Evolutionary conservation across 1,284 basidiomycete genomes (phyloP).

Genomic region (Sporisorium exsertum): DNA sequence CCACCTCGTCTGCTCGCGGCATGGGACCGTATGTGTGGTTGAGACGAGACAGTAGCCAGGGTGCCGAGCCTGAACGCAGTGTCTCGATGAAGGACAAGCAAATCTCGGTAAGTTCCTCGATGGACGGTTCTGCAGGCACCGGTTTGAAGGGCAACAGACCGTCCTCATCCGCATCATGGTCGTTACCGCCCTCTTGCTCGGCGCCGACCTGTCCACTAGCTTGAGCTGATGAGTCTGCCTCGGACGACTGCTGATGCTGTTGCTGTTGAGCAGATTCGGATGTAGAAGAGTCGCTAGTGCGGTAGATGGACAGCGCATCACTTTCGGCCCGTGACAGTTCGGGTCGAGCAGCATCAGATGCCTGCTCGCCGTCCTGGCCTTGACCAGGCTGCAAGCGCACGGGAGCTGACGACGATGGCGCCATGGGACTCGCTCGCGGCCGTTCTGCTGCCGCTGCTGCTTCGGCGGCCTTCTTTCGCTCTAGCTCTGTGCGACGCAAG

Average conservation of each 20-base stretch:
- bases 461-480: slow-evolving; percentile 36
- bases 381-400: not conserved
- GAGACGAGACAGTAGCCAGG: slow-evolving; percentile 88
- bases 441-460: slow-evolving; percentile 11
- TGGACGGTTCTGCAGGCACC: slow-evolving; percentile 71
- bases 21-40: slow-evolving; percentile 72
- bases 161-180: slow-evolving; percentile 8
- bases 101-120: slow-evolving; percentile 78
- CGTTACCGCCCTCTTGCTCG: not conserved
- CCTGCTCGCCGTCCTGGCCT: not conserved
- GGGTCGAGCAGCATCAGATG: slow-evolving; percentile 10
- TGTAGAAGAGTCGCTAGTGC: slow-evolving; percentile 1
- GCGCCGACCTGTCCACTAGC: slow-evolving; percentile 5
- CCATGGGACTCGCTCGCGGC: slow-evolving; percentile 16
- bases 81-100: slow-evolving; percentile 85
- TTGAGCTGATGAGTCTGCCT: not conserved
- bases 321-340: slow-evolving; percentile 26
- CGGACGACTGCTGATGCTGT: not conserved
- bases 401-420: slow-evolving; percentile 21
- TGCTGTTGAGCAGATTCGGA: slow-evolving; percentile 2
- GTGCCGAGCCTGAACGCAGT: slow-evolving; percentile 83
- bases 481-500: slow-evolving; percentile 30
- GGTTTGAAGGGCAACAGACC: slow-evolving; percentile 38
- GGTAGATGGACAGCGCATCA: slow-evolving; percentile 39
- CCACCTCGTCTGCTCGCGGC: slow-evolving; percentile 56